Evolutionary conservation across 306 rosid species (phyloP), one percentile per base, ranked within the genome.

Genomic region (Luffa aegyptiaca): DNA sequence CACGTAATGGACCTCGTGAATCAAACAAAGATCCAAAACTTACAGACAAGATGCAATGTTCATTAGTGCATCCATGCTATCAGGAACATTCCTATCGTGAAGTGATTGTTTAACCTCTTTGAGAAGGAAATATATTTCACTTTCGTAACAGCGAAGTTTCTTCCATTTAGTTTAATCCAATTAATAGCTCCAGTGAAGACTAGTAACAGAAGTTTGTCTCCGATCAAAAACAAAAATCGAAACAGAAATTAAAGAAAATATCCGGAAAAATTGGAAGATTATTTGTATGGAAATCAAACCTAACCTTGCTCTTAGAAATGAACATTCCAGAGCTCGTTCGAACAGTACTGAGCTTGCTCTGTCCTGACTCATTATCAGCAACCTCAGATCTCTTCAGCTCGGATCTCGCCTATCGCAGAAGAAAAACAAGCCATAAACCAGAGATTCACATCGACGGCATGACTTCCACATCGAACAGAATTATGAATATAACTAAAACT

Each of bases 241-340:
- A 71, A 46, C 20, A 44, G 41, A 11, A 12, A 46, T 10, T 21
- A 9, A 14, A 71, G 39, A 26, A 49, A 36, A 41, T 6, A 20
- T 33, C 56, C 18, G 66, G 45, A 51, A 11, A 46, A 76, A 16
- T 65, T 26, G 61, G 37, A 21, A 56, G 18, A 42, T 64, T 33
- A 45, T 10, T 51, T 4, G 21, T 35, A 17, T 35, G 21, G 9
- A 45, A 62, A 35, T 39, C 55, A 59, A 62, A 18, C 74, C 52
- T 5, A 85, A 92, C 99, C 97, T 95, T 93, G 79, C 83, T 90
- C 86, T 91, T 93, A 53, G 90, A 2, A 68, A 95, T 95, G 88
- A 95, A 92, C 97, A 89, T 93, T 62, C 99, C 99, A 12, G 97
- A 93, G 90, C 99, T 95, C 36, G 97, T 95, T 45, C 99, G 92